Evolutionary conservation across 495 filamentous ascomycete genomes (phyloP), one percentile per base, ranked within the genome.

Genomic region (Tuber magnatum): DNA sequence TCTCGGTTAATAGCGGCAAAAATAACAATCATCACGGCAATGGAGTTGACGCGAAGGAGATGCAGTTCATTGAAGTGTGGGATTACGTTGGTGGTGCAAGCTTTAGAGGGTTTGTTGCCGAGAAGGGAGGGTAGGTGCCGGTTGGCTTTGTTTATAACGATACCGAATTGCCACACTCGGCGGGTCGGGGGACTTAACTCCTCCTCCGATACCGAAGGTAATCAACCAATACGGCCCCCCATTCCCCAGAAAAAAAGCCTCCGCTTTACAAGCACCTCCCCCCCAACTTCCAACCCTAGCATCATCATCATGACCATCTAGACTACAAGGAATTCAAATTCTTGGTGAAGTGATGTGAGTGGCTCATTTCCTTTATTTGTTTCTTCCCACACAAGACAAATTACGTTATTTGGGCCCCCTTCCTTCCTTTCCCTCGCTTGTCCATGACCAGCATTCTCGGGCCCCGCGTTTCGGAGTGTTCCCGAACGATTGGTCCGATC

Each of bases 61-160:
- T 91, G 88, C 86, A 79, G 65, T 82, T 81, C 71, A 82, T 97
- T 77, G 94, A 97, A 83, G 88, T 97, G 44, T 94, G 92, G 91
- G 93, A 97, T 84, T 97, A 97, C 82, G 88, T 88, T 44, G 90
- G 91, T 75, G 93, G 92, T 76, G 88, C 88, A 56, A 91, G 90
- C 81, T 96, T 97, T 84, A 88, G 93, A 73, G 94, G 92, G 48
- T 97, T 97, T 78, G 88, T 96, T 68, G 87, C 88, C 39, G 90
- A 86, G 51, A 82, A 85, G 73, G 85, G 39, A 40, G 39, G 39
- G 39, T 40, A 40, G 39, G 39, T 40, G 7, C 39, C 39, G 7
- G 39, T 7, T 7, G 39, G 39, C 39, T 40, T 40, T 40, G 39
- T 40, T 40, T 7, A 7, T 40, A 40, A 40, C 39, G 7, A 40